Percentiles rank a stretch among this genome's conserved stretches.
Conservation (phyloP, 2,329 filamentous ascomycete species). For the Cytospora piceae region DNA sequence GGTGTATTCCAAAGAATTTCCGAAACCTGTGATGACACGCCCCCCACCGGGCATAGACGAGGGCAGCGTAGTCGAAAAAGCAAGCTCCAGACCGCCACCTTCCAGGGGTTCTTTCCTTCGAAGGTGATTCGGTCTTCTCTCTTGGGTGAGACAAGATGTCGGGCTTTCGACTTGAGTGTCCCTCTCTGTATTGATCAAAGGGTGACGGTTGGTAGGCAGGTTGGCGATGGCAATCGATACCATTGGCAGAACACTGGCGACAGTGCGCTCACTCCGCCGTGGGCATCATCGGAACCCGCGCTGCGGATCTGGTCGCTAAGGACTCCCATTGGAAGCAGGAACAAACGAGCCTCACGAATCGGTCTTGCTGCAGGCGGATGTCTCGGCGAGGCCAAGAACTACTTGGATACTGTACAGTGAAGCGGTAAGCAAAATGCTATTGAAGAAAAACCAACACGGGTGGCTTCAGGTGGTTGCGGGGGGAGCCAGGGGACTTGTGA, state of each 20-base stretch:
- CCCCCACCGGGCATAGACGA: background rate
- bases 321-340: conserved; percentile 11
- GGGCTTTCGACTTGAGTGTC: background rate
- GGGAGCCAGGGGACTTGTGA: background rate
- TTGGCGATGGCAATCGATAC: background rate
- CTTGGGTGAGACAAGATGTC: background rate
- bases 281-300: background rate
- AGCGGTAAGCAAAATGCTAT: background rate
- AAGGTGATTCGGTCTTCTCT: conserved; percentile 5
- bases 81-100: background rate
- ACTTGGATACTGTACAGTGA: background rate
- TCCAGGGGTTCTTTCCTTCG: background rate
- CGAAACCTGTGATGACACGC: conserved; percentile 3
- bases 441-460: background rate
- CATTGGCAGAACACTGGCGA: background rate
- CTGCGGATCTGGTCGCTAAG: conserved; percentile 10
- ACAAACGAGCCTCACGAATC: conserved; percentile 26
- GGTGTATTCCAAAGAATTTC: conserved; percentile 11
- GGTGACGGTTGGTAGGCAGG: background rate
- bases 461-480: background rate
- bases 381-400: conserved; percentile 9
- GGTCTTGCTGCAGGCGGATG: conserved; percentile 20
- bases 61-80: conserved; percentile 7
- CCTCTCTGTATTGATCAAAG: background rate
- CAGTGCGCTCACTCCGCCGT: background rate